These are phyloP conservation scores for Stylosanthes scabra DNA, from an alignment of 331 rosid species.

Conservation along the genomic window DNA sequence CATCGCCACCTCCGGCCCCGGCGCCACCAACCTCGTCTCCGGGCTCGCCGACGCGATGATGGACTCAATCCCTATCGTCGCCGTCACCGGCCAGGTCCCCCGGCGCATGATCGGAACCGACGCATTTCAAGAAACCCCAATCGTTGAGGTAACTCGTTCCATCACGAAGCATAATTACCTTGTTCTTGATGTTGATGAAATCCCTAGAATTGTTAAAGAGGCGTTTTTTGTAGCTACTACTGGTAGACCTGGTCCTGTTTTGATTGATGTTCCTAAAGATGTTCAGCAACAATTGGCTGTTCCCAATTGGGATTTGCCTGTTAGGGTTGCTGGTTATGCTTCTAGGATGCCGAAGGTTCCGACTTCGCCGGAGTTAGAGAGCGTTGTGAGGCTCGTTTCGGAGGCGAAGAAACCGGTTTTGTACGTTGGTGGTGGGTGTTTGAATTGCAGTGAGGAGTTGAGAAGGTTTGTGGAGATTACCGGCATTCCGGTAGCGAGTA, in stretches of 20 bases:
- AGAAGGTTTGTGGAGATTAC: slow-evolving; percentile 66
- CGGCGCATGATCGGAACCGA: slow-evolving; percentile 88
- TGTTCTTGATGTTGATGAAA: slow-evolving; percentile 84
- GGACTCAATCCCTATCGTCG: slow-evolving; percentile 72
- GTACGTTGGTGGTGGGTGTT: slow-evolving; percentile 86
- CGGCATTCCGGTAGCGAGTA: slow-evolving; percentile 76
- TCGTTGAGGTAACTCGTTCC: slow-evolving; percentile 84
- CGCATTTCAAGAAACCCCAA: slow-evolving; percentile 89
- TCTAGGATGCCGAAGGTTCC: slow-evolving; percentile 70
- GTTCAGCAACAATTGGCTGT: slow-evolving; percentile 80
- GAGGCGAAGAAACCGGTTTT: slow-evolving; percentile 76
- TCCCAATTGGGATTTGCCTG: slow-evolving; percentile 65
- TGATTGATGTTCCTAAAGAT: slow-evolving; percentile 80
- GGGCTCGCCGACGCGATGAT: slow-evolving; percentile 81
- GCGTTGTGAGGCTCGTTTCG: slow-evolving; percentile 55
- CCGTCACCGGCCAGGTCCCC: slow-evolving; percentile 88
- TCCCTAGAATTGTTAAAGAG: slow-evolving; percentile 71
- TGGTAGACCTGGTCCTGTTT: slow-evolving; percentile 82
- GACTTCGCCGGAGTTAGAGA: slow-evolving; percentile 47
- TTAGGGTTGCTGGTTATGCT: slow-evolving; percentile 56
- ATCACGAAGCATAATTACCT: slow-evolving; percentile 87
- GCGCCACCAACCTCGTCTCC: slow-evolving; percentile 86
- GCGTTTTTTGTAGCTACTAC: slow-evolving; percentile 74
- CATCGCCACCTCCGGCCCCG: slow-evolving; percentile 91
- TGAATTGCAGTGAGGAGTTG: slow-evolving; percentile 69